Base-by-base conservation (phyloP, 768 basidiomycete species). In the Kwoniella newhampshirensis region DNA sequence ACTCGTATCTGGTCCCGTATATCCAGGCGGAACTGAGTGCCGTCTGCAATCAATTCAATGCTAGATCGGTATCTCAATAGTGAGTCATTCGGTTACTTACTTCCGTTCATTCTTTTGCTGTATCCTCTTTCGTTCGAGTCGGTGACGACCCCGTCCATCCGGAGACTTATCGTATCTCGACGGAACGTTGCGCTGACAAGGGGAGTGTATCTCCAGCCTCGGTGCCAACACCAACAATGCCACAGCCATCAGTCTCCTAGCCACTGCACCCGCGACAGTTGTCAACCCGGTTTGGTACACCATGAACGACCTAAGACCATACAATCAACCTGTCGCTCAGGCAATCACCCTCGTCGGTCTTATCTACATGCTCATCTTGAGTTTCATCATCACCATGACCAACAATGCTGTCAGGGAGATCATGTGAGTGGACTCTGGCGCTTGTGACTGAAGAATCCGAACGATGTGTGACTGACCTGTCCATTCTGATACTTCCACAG, bases 261-360 rank as follows among this genome's bases (percentile, higher is more conserved):
- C 76, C 4, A 64, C 67, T 39, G 80, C 80, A 0, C 81, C 81
- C 2, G 64, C 70, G 41, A 80, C 80, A 8, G 68, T 81, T 54
- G 59, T 74, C 17, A 71, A 71, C 3, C 73, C 66, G 0, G 72
- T 80, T 25, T 67, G 28, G 12, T 79, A 68, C 66, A 74, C 71
- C 21, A 51, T 78, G 44, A 57, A 74, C 66, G 81, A 81, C 62
- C 64, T 81, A 7, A 66, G 80, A 20, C 79, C 79, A 0, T 81
- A 79, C 59, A 55, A 64, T 42, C 64, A 70, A 41, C 70, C 71
- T n/a, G 77, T 80, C 4, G 79, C 80, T 0, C 72, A 74, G 12
- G 81, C 80, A 3, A 76, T 81, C 44, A 79, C 78, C 1, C 76
- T 81, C 6, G 81, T 82, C 54, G 81, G 75, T 20, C 55, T 70